Evolutionary conservation across 352 stramenopile species (phyloP).

Genomic region (Phytophthora fragariaefolia): DNA sequence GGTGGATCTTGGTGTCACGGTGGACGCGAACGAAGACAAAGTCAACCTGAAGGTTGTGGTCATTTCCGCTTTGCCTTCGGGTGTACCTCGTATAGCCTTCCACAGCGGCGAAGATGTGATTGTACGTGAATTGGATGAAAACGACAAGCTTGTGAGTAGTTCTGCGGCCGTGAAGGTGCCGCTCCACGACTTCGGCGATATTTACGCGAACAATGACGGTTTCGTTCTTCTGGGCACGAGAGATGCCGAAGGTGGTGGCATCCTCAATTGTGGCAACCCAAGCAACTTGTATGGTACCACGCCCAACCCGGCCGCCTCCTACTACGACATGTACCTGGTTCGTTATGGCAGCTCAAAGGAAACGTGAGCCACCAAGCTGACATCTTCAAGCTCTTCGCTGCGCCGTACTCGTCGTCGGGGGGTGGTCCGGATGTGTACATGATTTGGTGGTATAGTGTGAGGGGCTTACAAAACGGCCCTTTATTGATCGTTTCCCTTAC

Average conservation of each 20-base stretch:
- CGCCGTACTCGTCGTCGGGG: slow-evolving; percentile 52
- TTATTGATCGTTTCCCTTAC: too few species aligned
- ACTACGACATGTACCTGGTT: slow-evolving; percentile 65
- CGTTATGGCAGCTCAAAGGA: slow-evolving; percentile 53
- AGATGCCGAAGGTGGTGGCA: slow-evolving; percentile 49
- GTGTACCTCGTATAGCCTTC: slow-evolving; percentile 16
- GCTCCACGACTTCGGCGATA: slow-evolving; percentile 53
- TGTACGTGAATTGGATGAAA: slow-evolving; percentile 7
- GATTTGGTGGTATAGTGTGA: too few species aligned
- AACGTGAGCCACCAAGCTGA: slow-evolving; percentile 57
- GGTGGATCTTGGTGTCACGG: slow-evolving; percentile 11
- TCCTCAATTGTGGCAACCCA: slow-evolving; percentile 58
- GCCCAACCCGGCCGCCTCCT: slow-evolving; percentile 41
- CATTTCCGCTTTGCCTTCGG: slow-evolving; percentile 8
- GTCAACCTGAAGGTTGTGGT: slow-evolving; percentile 16
- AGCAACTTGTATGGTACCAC: slow-evolving; percentile 52
- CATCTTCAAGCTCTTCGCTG: slow-evolving; percentile 46
- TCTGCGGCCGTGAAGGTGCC: slow-evolving; percentile 38
- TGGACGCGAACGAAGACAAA: slow-evolving; percentile 20
- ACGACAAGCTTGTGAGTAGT: slow-evolving; percentile 46
- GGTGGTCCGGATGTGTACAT: slow-evolving; percentile 55
- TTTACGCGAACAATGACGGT: slow-evolving; percentile 54
- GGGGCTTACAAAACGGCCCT: too few species aligned
- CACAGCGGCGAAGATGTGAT: slow-evolving; percentile 18
- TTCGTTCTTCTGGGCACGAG: slow-evolving; percentile 56